A percentile compares a stretch with the other conserved stretches of the same genome.
Evolutionary conservation across 345 rosid species (phyloP).

Genomic region (Noccaea caerulescens): DNA sequence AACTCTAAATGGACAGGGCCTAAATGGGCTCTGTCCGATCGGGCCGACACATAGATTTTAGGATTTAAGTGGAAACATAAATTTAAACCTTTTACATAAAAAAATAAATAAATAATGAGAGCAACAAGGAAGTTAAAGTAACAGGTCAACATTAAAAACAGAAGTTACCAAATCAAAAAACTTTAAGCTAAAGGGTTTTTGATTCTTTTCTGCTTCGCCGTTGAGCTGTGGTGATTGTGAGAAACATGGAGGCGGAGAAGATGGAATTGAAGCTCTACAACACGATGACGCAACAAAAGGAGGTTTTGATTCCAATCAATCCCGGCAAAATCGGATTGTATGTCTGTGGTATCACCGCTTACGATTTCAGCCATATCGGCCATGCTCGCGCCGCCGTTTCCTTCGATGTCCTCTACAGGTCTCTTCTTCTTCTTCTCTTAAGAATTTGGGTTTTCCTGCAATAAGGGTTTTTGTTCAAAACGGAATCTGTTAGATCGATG

Average conservation of each 20-base stretch:
- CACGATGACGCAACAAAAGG: slow-evolving; percentile 69
- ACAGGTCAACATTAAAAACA: neutral
- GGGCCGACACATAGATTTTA: too few relatives aligned
- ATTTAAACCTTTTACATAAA: too few relatives aligned
- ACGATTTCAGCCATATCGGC: slow-evolving; percentile 86
- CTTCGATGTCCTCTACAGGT: slow-evolving; percentile 86
- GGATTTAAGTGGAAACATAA: too few relatives aligned
- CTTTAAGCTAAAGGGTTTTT: slow-evolving; percentile 12
- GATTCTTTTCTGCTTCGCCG: neutral
- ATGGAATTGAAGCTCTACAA: slow-evolving; percentile 61
- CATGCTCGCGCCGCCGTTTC: slow-evolving; percentile 90
- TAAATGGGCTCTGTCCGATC: too few relatives aligned
- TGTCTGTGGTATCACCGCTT: slow-evolving; percentile 90
- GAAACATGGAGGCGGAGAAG: slow-evolving; percentile 40
- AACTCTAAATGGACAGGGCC: too few relatives aligned
- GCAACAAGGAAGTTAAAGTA: too few relatives aligned
- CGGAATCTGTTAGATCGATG: slow-evolving; percentile 13
- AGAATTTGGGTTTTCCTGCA: neutral
- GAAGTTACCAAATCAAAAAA: neutral
- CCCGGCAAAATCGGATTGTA: slow-evolving; percentile 76
- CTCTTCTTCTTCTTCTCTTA: neutral
- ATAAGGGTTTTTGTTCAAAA: neutral
- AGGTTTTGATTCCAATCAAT: slow-evolving; percentile 53
- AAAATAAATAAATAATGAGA: too few relatives aligned
- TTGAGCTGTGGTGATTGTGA: slow-evolving; percentile 9